Conservation (phyloP, 2,329 filamentous ascomycete genomes). For the Periconia macrospinosa region DNA sequence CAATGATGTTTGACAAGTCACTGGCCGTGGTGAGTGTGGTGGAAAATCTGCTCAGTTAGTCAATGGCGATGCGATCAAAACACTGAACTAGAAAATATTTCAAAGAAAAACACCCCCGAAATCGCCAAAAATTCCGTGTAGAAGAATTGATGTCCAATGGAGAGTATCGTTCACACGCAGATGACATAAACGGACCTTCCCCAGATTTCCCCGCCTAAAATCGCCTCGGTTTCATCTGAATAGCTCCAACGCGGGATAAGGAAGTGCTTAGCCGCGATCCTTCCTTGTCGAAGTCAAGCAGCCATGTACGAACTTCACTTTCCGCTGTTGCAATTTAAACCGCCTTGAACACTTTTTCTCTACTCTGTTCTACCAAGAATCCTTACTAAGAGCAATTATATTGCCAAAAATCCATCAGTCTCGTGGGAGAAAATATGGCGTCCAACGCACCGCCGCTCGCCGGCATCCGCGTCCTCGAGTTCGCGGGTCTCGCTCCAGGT, state of each 20-base stretch:
- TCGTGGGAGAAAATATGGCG: slow-evolving; percentile 22
- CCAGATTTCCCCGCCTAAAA: slow-evolving; percentile 6
- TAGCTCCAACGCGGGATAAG: slow-evolving; percentile 11
- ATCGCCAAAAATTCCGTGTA: too few species aligned
- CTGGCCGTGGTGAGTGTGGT: too few species aligned
- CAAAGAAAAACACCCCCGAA: too few species aligned
- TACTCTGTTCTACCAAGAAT: neutral
- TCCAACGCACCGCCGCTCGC: slow-evolving; percentile 53
- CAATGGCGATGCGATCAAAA: too few species aligned
- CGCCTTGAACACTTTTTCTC: slow-evolving; percentile 2
- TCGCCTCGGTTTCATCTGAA: slow-evolving; percentile 32
- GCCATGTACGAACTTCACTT: slow-evolving; percentile 15
- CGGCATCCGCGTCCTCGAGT: slow-evolving; percentile 65
- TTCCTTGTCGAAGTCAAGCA: slow-evolving; percentile 34
- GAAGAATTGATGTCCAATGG: too few species aligned
- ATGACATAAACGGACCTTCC: neutral
- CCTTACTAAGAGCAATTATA: too few species aligned
- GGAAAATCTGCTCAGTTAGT: too few species aligned
- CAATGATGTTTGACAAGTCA: too few species aligned
- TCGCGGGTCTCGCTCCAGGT: slow-evolving; percentile 65
- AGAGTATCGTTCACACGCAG: too few species aligned
- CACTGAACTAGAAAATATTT: too few species aligned
- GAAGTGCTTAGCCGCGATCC: slow-evolving; percentile 33
- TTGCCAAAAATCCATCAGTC: neutral
- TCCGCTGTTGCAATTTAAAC: neutral